phyloP scores from a whole-genome alignment of 768 basidiomycete genomes.

The Tricholoma flavovirens region DNA sequence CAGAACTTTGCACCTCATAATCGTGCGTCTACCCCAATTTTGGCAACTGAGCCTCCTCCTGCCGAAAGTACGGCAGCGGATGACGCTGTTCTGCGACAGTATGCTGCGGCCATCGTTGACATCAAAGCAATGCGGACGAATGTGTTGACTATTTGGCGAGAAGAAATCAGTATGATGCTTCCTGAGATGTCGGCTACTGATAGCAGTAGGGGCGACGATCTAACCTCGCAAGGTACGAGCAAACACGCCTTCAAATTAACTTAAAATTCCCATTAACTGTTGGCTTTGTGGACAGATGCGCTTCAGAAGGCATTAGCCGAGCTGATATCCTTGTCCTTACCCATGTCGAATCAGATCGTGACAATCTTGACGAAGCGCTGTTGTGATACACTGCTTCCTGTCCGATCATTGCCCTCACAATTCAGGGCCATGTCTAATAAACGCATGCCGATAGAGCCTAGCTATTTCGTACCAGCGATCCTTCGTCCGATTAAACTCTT shows the following conservation, averaged over 20 bases:
- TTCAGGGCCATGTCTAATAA: conserved; percentile 81
- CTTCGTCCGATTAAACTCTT: conserved; percentile 74
- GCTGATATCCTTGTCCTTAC: conserved; percentile 47
- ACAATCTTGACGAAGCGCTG: conserved; percentile 73
- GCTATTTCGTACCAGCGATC: conserved; percentile 79
- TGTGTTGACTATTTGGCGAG: conserved; percentile 56
- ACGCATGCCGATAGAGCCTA: conserved; percentile 68
- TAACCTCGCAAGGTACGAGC: conserved; percentile 48
- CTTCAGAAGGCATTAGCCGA: conserved; percentile 47
- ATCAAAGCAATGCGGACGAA: conserved; percentile 51
- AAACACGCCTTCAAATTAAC: not conserved
- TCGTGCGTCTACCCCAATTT: conserved; percentile 50
- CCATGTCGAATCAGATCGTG: conserved; percentile 60
- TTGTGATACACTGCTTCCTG: conserved; percentile 76
- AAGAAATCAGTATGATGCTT: conserved; percentile 59
- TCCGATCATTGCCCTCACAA: conserved; percentile 86
- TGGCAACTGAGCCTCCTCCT: conserved; percentile 41
- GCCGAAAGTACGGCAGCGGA: conserved; percentile 55
- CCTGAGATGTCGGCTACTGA: conserved; percentile 35
- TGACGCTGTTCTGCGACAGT: conserved; percentile 60
- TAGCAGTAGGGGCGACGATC: conserved; percentile 24
- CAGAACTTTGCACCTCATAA: conserved; percentile 20
- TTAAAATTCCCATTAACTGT: conserved; percentile 2
- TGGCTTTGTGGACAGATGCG: conserved; percentile 35
- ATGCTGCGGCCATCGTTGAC: conserved; percentile 64